Evolutionary conservation across 2,329 filamentous ascomycete genomes (phyloP), one percentile per base, ranked within the genome.

Genomic region (Fusarium ambrosium): DNA sequence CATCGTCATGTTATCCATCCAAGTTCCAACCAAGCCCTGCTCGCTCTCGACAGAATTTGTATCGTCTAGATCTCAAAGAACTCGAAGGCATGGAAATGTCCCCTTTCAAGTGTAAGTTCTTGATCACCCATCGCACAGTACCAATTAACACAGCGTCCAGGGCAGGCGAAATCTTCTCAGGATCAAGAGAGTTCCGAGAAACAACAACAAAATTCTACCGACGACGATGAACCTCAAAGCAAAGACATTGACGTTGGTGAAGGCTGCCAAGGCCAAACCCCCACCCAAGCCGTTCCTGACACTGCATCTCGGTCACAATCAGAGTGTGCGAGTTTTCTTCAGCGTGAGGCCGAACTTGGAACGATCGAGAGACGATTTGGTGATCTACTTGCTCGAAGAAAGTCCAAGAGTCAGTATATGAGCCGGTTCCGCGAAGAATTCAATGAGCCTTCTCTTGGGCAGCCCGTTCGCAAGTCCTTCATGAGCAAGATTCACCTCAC

Each of bases 391-490:
- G 58, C 80, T 16, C 79, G 79, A 4, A 81, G 78, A 32, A 81
- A 81, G 39, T 78, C 75, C 3, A 76, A 76, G 3, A 63, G 70
- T n/a, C 79, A 78, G 13, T 67, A 83, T 2, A 72, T 71, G 55
- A 86, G 84, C 71, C 84, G 80, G 22, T 87, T 87, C 73, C 80
- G 75, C 11, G 86, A 88, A 68, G 80, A 85, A 6, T 83, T 86
- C 60, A 55, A 64, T 6, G 39, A 53, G 6, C 27, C 43, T 8
- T 22, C 45, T 9, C 67, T 67, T 8, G 79, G 62, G 14, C 60
- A 32, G 10, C 24, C 62, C 6, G 16, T 27, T 27, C 68, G 77
- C 56, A 74, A 69, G 11, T 84, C 83, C 14, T 71, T 86, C 34
- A 75, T 85, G 39, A 77, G 80, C 6, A 84, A 79, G 39, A 70